Percentiles rank a stretch among this genome's conserved stretches.
Evolutionary conservation across 202 grass and related monocot genomes (phyloP).

Genomic region (Bolboschoenoplectus hybrid): DNA sequence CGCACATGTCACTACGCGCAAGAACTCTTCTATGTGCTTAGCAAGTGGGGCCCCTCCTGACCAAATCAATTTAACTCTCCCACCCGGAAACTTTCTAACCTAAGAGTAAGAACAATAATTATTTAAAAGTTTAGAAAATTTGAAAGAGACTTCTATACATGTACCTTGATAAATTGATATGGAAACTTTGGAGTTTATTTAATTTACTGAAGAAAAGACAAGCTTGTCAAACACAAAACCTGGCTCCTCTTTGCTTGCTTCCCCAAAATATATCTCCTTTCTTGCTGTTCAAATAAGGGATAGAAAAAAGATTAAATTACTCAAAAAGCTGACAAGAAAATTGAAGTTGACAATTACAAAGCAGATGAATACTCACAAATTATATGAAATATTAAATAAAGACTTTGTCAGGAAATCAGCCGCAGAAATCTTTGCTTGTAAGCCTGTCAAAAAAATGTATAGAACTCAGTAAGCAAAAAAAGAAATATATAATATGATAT

Average conservation of each 20-base stretch:
- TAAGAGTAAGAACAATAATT: constrained; percentile 35
- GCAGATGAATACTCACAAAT: constrained; percentile 54
- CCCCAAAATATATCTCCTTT: constrained; percentile 79
- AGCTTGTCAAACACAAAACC: constrained; percentile 67
- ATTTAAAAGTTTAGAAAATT: constrained; percentile 21
- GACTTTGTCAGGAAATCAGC: constrained; percentile 11
- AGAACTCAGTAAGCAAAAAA: neutral
- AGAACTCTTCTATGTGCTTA: constrained; percentile 72
- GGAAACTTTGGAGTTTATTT: constrained; percentile 15
- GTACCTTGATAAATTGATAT: constrained; percentile 10
- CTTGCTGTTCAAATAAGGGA: constrained; percentile 55
- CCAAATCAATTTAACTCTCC: constrained; percentile 62
- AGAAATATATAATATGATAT: neutral
- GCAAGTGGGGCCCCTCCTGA: constrained; percentile 81
- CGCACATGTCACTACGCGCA: constrained; percentile 81
- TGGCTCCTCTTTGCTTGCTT: constrained; percentile 75
- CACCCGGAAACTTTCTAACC: constrained; percentile 68
- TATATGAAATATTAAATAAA: constrained; percentile 56
- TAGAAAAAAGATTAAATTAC: constrained; percentile 23
- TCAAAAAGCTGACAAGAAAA: constrained; percentile 9
- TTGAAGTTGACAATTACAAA: neutral
- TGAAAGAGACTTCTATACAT: neutral
- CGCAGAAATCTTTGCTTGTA: neutral
- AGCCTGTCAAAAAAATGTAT: too few relatives aligned
- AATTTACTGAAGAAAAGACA: constrained; percentile 74